These are phyloP conservation scores for Nigrospora osmanthi DNA, from an alignment of 2,329 filamentous ascomycete genomes.

Conservation along the genomic window DNA sequence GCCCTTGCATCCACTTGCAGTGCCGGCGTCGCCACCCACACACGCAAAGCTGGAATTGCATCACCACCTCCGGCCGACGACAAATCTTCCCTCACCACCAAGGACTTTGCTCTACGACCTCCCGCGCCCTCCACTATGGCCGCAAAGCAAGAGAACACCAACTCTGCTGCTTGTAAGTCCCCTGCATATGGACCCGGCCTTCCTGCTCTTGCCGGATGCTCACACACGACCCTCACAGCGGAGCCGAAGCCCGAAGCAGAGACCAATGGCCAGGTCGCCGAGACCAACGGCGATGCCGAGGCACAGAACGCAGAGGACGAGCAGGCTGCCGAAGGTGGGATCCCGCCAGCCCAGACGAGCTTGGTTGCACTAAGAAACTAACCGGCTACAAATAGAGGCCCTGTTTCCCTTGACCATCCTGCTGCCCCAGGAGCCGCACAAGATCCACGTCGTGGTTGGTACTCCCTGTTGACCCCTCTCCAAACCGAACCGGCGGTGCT, in stretches of 20 bases:
- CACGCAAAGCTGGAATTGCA: too few species aligned
- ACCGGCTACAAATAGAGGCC: slow-evolving; percentile 20
- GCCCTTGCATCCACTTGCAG: background rate
- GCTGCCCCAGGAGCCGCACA: slow-evolving; percentile 70
- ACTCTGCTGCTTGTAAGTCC: slow-evolving; percentile 13
- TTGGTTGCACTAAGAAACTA: background rate
- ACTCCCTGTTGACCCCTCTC: slow-evolving; percentile 1
- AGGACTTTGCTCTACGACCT: too few species aligned
- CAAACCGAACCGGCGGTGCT: slow-evolving; percentile 6
- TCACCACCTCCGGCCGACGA: too few species aligned
- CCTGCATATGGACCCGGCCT: slow-evolving; percentile 3
- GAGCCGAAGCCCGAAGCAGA: slow-evolving; percentile 11
- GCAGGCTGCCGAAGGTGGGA: slow-evolving; percentile 17
- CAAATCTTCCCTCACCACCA: too few species aligned
- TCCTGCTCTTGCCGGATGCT: background rate
- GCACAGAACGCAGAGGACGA: slow-evolving; percentile 14
- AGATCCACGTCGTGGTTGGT: slow-evolving; percentile 79
- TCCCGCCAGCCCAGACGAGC: background rate
- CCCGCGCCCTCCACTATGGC: slow-evolving; percentile 13
- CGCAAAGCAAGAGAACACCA: slow-evolving; percentile 17
- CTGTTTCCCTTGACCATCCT: slow-evolving; percentile 63
- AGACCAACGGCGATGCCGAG: slow-evolving; percentile 10
- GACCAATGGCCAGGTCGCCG: slow-evolving; percentile 13
- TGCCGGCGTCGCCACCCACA: background rate
- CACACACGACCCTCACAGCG: slow-evolving; percentile 1